Base-by-base conservation (phyloP, 192 early-diverging fungal genomes). In the Rhizophagus sp. region DNA sequence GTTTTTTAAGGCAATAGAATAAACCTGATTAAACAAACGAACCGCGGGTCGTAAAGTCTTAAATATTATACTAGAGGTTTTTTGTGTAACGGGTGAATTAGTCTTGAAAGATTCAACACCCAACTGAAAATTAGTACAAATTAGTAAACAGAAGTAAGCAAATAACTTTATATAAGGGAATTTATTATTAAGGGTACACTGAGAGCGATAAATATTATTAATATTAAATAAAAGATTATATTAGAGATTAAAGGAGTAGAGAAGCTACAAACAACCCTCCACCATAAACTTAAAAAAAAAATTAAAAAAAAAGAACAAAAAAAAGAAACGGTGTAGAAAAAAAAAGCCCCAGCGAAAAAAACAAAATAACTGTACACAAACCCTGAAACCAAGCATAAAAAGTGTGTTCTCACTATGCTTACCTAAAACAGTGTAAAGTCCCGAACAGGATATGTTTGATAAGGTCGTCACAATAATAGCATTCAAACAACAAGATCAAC, bases 161-260 rank as follows among this genome's bases (percentile, higher is more conserved):
- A 27, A 27, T 36, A 25, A 68, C 27, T 17, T 50, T 49, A 27
- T 27, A 33, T 24, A 75, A 36, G 24, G 50, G 50, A 75, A 62
- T 75, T 75, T 57, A 61, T 57, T 17, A 75, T 24, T 62, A 61
- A 41, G 33, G 27, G 19, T 75, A 62, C 73, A 75, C 73, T 75
- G 50, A 52, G 47, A 75, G 27, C 24, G 50, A 75, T 61, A 61
- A 75, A 61, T 68, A 75, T 75, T 75, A 75, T 33, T 75, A 75
- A 57, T 61, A 52, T 52, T 61, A 62, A 75, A 22, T 70, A 70
- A 17, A n/a, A 74, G 52, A 75, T 75, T 75, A 75, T 75, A 75
- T 75, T 75, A 75, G 52, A 75, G 30, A 75, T 75, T 75, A 75
- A 44, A 34, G 33, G 36, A 75, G 73, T 70, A 70, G 68, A 70